phyloP scores from a whole-genome alignment of 176 grass and related monocot genomes.

The sorghum (Sorghum bicolor) region Sorghum_bicolor_NCBIv3 NC_012870.2:70145001-70145500 shows the following conservation, averaged over 20 bases:
- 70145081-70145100: slow-evolving; percentile 59
- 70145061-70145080: slow-evolving; percentile 57
- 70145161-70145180: slow-evolving; percentile 71
- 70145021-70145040: slow-evolving; percentile 80
- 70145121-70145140: slow-evolving; percentile 91
- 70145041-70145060: slow-evolving; percentile 73
- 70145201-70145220: slow-evolving; percentile 28
- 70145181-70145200: slow-evolving; percentile 67
- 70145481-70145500: too few relatives aligned
- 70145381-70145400: neutral
- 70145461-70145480: too few relatives aligned
- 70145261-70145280: slow-evolving; percentile 32
- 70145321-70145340: neutral
- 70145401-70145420: too few relatives aligned
- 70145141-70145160: slow-evolving; percentile 70
- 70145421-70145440: too few relatives aligned
- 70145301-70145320: slow-evolving; percentile 5
- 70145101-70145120: slow-evolving; percentile 78
- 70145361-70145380: neutral
- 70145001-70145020: slow-evolving; percentile 67
- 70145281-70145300: slow-evolving; percentile 12
- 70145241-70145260: slow-evolving; percentile 17
- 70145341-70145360: neutral
- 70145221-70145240: slow-evolving; percentile 24
- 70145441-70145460: too few relatives aligned